A percentile compares a stretch with the other conserved stretches of the same genome.
Evolutionary conservation across 163 green algal species (phyloP).

Genomic region (Chlorella variabilis): DNA sequence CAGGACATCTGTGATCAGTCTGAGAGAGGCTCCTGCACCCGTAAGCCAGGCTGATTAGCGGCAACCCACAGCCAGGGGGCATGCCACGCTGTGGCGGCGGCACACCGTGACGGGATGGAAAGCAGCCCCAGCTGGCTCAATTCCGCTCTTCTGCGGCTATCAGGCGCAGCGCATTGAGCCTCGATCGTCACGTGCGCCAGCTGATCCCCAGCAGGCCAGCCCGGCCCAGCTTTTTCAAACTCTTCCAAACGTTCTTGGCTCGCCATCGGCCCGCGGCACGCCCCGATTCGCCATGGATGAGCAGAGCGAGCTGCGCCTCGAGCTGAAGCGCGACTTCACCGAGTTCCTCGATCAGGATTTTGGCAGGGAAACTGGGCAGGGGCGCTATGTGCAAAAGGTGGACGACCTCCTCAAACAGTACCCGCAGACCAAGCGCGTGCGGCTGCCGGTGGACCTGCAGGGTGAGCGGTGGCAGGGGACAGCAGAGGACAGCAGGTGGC

Average conservation of each 20-base stretch:
- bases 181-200: no score
- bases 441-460: slow-evolving; percentile 68
- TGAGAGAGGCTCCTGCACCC: no score
- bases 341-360: slow-evolving; percentile 86
- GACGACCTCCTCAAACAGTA: slow-evolving; percentile 68
- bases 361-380: slow-evolving; percentile 53
- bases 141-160: no score
- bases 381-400: slow-evolving; percentile 64
- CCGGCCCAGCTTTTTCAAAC: neutral
- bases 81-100: no score
- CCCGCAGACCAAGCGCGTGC: slow-evolving; percentile 47
- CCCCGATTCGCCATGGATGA: slow-evolving; percentile 11
- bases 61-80: no score
- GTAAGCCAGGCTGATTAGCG: no score
- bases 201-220: neutral
- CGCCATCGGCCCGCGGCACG: no score
- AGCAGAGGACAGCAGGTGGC: no score
- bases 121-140: no score
- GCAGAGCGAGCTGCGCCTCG: slow-evolving; percentile 48
- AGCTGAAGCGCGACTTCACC: slow-evolving; percentile 78
- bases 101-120: no score
- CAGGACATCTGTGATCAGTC: no score
- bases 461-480: slow-evolving; percentile 53
- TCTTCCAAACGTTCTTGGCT: neutral
- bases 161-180: no score